Conservation (phyloP, 1,139 yeast genomes). For the Debaryomycetaceae sp. region DNA sequence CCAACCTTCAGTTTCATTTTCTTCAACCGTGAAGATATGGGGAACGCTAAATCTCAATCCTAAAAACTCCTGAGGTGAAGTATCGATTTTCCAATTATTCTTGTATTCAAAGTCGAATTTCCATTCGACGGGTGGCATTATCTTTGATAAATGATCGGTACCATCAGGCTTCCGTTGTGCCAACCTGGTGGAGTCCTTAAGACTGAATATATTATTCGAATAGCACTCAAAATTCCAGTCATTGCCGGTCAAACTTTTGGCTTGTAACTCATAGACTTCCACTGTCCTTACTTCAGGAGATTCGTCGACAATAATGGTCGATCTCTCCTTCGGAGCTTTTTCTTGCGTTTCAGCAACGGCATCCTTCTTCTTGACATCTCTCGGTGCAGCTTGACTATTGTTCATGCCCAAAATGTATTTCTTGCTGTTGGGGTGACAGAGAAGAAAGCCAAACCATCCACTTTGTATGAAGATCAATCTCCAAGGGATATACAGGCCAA, state of each 20-base stretch:
- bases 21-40: constrained; percentile 21
- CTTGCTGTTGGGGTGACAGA: constrained; percentile 57
- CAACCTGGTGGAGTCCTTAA: constrained; percentile 45
- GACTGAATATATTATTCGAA: constrained; percentile 47
- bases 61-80: constrained; percentile 51
- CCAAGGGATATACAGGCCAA: constrained; percentile 72
- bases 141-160: constrained; percentile 49
- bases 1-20: constrained; percentile 44
- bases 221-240: constrained; percentile 50
- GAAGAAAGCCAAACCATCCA: constrained; percentile 51
- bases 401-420: constrained; percentile 19
- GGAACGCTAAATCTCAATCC: constrained; percentile 30
- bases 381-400: constrained; percentile 3
- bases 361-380: constrained; percentile 9
- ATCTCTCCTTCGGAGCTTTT: constrained; percentile 30
- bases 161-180: constrained; percentile 68
- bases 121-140: constrained; percentile 76
- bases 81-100: constrained; percentile 67
- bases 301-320: constrained; percentile 64
- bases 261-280: constrained; percentile 74
- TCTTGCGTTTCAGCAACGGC: constrained; percentile 13
- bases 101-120: constrained; percentile 53
- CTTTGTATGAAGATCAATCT: constrained; percentile 48
- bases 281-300: constrained; percentile 57
- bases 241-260: constrained; percentile 56